Evolutionary conservation across 2,329 filamentous ascomycete species (phyloP).

Genomic region (Teratosphaeria gauchensis): DNA sequence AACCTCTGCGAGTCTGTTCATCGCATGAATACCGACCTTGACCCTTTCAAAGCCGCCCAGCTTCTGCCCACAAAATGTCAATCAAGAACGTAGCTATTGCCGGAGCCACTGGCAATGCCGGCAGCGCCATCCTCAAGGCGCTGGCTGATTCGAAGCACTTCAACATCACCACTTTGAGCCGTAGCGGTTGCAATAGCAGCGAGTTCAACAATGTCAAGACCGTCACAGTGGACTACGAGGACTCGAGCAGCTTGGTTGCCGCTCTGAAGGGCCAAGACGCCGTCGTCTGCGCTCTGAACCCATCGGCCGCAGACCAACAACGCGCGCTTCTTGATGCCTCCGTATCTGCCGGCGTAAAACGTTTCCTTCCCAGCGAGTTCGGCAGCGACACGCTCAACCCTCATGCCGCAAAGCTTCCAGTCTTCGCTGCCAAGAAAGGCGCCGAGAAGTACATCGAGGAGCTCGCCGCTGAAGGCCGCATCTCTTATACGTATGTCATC

Average conservation of each 20-base stretch:
- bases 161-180: too few species aligned
- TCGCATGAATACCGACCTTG: too few species aligned
- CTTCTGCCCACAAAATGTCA: too few species aligned
- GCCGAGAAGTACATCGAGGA: slow-evolving; percentile 27
- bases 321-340: slow-evolving; percentile 30
- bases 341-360: slow-evolving; percentile 29
- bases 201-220: slow-evolving; percentile 20
- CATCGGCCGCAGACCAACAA: slow-evolving; percentile 19
- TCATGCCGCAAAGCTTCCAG: slow-evolving; percentile 23
- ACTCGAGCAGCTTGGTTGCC: slow-evolving; percentile 21
- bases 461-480: slow-evolving; percentile 13
- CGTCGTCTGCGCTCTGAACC: slow-evolving; percentile 27
- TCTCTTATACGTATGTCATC: slow-evolving; percentile 27
- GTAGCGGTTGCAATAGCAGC: too few species aligned
- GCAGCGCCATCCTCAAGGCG: too few species aligned
- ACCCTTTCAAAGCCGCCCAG: too few species aligned
- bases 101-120: too few species aligned
- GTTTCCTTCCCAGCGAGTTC: slow-evolving; percentile 36
- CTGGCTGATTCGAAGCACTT: too few species aligned
- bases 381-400: slow-evolving; percentile 29
- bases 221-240: slow-evolving; percentile 23
- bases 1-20: too few species aligned
- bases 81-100: too few species aligned
- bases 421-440: slow-evolving; percentile 28
- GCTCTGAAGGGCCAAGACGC: slow-evolving; percentile 30